These are phyloP conservation scores for Cylindrotheca closterium DNA, from an alignment of 108 stramenopile species.

Conservation along the genomic window DNA sequence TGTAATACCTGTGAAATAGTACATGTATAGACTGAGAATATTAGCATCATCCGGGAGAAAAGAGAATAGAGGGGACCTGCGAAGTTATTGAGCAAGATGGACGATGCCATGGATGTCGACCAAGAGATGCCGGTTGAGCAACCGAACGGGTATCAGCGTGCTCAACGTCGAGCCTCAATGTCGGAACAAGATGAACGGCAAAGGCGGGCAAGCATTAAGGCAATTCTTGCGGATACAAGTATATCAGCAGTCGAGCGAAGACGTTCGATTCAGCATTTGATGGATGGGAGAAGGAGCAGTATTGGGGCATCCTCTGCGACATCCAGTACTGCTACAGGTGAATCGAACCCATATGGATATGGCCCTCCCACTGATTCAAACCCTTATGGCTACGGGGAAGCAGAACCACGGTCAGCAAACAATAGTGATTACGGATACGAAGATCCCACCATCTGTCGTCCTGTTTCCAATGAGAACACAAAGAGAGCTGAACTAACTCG, in stretches of 20 bases:
- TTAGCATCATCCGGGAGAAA: too few relatives aligned
- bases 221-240: slow-evolving; percentile 66
- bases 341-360: slow-evolving; percentile 24
- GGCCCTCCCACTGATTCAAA: slow-evolving; percentile 12
- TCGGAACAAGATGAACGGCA: slow-evolving; percentile 55
- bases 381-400: slow-evolving; percentile 11
- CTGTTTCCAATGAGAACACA: slow-evolving; percentile 37
- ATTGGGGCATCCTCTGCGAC: slow-evolving; percentile 27
- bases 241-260: slow-evolving; percentile 64
- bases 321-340: slow-evolving; percentile 15
- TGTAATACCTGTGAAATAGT: too few relatives aligned
- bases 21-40: too few relatives aligned
- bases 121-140: slow-evolving; percentile 9
- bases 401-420: background rate
- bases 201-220: slow-evolving; percentile 76
- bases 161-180: slow-evolving; percentile 32
- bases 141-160: background rate
- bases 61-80: too few relatives aligned
- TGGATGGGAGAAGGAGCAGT: slow-evolving; percentile 81
- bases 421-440: slow-evolving; percentile 1
- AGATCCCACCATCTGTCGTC: slow-evolving; percentile 4
- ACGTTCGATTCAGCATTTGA: slow-evolving; percentile 74
- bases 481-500: slow-evolving; percentile 62
- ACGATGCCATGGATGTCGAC: slow-evolving; percentile 23
- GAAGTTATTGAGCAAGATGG: slow-evolving; percentile 19